Conservation (phyloP, 768 basidiomycete species). For the Russula sp. region DNA sequence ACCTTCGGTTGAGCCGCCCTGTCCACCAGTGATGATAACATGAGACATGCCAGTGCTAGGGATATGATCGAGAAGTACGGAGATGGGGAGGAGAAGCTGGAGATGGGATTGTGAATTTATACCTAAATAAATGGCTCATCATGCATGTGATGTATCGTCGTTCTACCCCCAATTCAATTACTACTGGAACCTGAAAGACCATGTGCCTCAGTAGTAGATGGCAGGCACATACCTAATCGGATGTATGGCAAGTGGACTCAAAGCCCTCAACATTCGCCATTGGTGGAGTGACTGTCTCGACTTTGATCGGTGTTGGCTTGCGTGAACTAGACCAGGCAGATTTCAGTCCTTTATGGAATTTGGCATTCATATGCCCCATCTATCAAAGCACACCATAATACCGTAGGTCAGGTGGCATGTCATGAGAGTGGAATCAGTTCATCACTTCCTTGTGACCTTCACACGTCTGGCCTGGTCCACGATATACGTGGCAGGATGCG, state of each 20-base stretch:
- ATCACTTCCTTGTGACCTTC: not conserved
- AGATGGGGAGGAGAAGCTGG: not conserved
- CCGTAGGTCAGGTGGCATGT: too few species aligned
- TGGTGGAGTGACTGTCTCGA: not conserved
- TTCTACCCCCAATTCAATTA: not conserved
- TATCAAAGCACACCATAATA: not conserved
- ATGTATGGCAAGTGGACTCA: too few species aligned
- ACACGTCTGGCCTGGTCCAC: not conserved
- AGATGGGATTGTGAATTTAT: not conserved
- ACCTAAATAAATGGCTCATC: not conserved
- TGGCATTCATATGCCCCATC: not conserved
- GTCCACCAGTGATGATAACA: constrained; percentile 1
- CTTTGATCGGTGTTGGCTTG: not conserved
- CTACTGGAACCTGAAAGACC: not conserved
- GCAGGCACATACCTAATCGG: not conserved
- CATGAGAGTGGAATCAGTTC: not conserved
- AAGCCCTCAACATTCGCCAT: too few species aligned
- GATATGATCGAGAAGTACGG: not conserved
- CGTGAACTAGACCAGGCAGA: too few species aligned
- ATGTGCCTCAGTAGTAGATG: not conserved
- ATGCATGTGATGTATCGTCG: too few species aligned
- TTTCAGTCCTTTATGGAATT: not conserved
- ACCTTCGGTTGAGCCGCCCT: not conserved
- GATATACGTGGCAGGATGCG: not conserved
- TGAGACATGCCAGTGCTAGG: not conserved